Conservation (phyloP, 371 early-diverging fungal species). For the Smittium culicis region DNA sequence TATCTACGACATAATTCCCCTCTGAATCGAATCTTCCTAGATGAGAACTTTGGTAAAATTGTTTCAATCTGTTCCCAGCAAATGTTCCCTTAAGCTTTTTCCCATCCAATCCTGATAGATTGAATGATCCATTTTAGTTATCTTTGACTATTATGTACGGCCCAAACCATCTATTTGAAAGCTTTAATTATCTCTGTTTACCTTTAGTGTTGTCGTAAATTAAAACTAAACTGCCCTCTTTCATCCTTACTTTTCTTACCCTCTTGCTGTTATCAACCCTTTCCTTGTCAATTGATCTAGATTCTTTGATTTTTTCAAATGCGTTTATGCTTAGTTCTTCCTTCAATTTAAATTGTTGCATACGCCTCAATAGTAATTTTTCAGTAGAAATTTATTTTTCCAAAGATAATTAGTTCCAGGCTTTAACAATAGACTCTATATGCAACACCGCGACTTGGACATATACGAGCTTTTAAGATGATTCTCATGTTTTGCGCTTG, state of each 20-base stretch:
- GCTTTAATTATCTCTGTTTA: too few relatives aligned
- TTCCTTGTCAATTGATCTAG: neutral
- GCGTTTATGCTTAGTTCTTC: neutral
- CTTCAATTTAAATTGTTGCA: neutral
- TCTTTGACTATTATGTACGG: too few relatives aligned
- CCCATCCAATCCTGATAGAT: too few relatives aligned
- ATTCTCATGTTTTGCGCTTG: constrained; percentile 10
- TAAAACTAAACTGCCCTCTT: neutral
- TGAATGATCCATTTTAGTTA: too few relatives aligned
- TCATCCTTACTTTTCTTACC: neutral
- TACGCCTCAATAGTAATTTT: neutral
- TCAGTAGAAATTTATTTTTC: neutral
- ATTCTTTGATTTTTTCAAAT: neutral
- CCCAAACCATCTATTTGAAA: too few relatives aligned
- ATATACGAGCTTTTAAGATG: constrained; percentile 14
- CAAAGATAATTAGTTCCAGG: neutral
- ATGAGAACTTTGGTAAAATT: too few relatives aligned
- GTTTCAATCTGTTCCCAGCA: too few relatives aligned
- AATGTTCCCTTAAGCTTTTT: too few relatives aligned
- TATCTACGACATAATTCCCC: too few relatives aligned
- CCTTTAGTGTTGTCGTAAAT: too few relatives aligned
- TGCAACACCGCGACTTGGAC: constrained; percentile 14
- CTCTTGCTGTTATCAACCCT: neutral
- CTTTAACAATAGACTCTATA: neutral
- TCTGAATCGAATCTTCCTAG: too few relatives aligned